These are phyloP conservation scores for Leccinum incarnatum DNA, from an alignment of 768 basidiomycete genomes.

Conservation along the genomic window DNA sequence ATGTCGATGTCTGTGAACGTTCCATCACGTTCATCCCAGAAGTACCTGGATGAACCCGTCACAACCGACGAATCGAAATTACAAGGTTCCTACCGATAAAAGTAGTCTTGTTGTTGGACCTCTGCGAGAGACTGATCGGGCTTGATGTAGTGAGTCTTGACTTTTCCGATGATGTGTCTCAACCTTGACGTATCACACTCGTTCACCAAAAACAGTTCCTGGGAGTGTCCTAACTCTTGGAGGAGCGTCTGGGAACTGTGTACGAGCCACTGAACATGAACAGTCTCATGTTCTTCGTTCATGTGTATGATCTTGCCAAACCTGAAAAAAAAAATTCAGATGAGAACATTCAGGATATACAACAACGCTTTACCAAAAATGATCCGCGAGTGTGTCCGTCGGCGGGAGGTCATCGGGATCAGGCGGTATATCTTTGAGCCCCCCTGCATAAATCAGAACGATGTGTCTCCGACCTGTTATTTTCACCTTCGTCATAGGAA, in stretches of 20 bases:
- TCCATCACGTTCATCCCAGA: slow-evolving; percentile 45
- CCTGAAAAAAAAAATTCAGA: slow-evolving; percentile 38
- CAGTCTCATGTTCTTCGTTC: slow-evolving; percentile 37
- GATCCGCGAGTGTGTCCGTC: slow-evolving; percentile 46
- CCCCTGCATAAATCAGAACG: slow-evolving; percentile 48
- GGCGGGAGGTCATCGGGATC: slow-evolving; percentile 35
- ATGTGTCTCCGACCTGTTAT: slow-evolving; percentile 57
- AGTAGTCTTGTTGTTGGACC: slow-evolving; percentile 43
- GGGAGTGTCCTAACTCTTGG: slow-evolving; percentile 55
- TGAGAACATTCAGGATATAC: not conserved
- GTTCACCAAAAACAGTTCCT: slow-evolving; percentile 63
- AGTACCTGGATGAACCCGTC: slow-evolving; percentile 37
- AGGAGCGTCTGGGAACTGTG: slow-evolving; percentile 65
- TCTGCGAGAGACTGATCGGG: slow-evolving; percentile 25
- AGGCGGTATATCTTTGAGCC: slow-evolving; percentile 31
- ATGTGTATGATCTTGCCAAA: slow-evolving; percentile 65
- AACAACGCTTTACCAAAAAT: slow-evolving; percentile 54
- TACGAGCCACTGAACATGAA: slow-evolving; percentile 75
- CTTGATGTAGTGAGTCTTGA: slow-evolving; percentile 39
- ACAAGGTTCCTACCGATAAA: slow-evolving; percentile 48
- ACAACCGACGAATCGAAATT: not conserved
- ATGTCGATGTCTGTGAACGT: slow-evolving; percentile 44
- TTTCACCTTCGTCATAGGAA: slow-evolving; percentile 3
- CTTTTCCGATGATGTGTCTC: slow-evolving; percentile 6
- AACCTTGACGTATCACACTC: slow-evolving; percentile 44